These are phyloP conservation scores for Pichia insulana DNA, from an alignment of 805 yeast species.

Conservation along the genomic window DNA sequence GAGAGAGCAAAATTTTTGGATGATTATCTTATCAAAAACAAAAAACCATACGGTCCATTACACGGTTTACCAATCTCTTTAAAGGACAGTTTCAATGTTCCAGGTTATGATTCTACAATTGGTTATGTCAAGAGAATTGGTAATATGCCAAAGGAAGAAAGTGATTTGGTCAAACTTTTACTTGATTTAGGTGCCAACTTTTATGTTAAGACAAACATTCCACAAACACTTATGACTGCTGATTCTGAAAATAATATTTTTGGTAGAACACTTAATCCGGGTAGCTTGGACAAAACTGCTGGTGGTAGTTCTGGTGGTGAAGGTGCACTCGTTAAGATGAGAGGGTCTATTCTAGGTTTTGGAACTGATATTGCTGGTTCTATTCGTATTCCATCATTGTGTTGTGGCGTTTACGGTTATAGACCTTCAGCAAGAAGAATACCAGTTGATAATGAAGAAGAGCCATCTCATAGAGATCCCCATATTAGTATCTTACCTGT, in stretches of 20 bases:
- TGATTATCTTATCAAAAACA: slow-evolving; percentile 37
- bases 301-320: slow-evolving; percentile 73
- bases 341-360: slow-evolving; percentile 45
- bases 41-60: slow-evolving; percentile 50
- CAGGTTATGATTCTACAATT: slow-evolving; percentile 48
- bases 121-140: slow-evolving; percentile 46
- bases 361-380: slow-evolving; percentile 70
- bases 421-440: slow-evolving; percentile 53
- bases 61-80: slow-evolving; percentile 64
- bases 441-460: slow-evolving; percentile 36
- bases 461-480: slow-evolving; percentile 51
- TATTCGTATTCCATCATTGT: slow-evolving; percentile 59
- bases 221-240: slow-evolving; percentile 60
- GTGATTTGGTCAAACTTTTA: slow-evolving; percentile 37
- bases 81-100: slow-evolving; percentile 52
- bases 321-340: slow-evolving; percentile 51
- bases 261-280: slow-evolving; percentile 50
- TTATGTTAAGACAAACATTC: slow-evolving; percentile 57
- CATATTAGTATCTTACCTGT: slow-evolving; percentile 54
- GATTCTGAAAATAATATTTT: slow-evolving; percentile 52
- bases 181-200: slow-evolving; percentile 49
- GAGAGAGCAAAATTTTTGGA: slow-evolving; percentile 47
- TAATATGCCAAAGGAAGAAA: slow-evolving; percentile 36
- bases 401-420: slow-evolving; percentile 49
- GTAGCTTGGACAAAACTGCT: slow-evolving; percentile 46